phyloP scores from a whole-genome alignment of 108 stramenopile species.

The Parmales sp. region DNA sequence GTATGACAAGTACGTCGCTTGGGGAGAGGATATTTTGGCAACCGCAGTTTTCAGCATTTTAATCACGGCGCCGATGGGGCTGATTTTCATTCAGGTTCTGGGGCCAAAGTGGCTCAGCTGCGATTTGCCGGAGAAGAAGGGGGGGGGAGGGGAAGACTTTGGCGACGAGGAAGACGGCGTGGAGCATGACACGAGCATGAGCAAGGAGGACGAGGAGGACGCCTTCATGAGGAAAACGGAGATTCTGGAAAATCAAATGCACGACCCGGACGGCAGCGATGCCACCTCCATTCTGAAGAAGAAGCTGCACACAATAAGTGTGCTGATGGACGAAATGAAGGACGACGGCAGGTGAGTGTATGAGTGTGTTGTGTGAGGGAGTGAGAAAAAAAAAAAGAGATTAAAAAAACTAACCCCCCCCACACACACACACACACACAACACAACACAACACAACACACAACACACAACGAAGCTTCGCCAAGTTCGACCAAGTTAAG shows the following conservation, averaged over 20 bases:
- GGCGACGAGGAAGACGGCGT: not conserved
- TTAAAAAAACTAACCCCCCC: too few relatives aligned
- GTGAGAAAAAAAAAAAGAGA: too few relatives aligned
- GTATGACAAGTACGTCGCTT: not conserved
- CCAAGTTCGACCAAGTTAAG: not conserved
- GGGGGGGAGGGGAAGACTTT: too few relatives aligned
- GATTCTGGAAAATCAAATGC: too few relatives aligned
- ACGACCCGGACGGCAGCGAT: not conserved
- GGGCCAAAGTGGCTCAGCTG: conserved; percentile 9
- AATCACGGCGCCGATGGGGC: conserved; percentile 20
- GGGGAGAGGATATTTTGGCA: conserved; percentile 10
- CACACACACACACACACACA: too few relatives aligned
- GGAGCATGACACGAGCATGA: not conserved
- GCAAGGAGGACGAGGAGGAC: not conserved
- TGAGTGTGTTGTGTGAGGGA: too few relatives aligned
- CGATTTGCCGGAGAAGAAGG: too few relatives aligned
- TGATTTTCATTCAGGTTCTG: not conserved
- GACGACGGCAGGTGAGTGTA: too few relatives aligned
- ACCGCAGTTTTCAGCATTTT: conserved; percentile 20
- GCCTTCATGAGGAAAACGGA: too few relatives aligned
- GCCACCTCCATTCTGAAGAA: not conserved
- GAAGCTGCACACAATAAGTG: not conserved
- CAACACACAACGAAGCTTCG: not conserved
- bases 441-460: too few relatives aligned
- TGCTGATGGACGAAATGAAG: not conserved